Base-by-base conservation (phyloP, 164 flowering plant species). In the Santalum album region DNA sequence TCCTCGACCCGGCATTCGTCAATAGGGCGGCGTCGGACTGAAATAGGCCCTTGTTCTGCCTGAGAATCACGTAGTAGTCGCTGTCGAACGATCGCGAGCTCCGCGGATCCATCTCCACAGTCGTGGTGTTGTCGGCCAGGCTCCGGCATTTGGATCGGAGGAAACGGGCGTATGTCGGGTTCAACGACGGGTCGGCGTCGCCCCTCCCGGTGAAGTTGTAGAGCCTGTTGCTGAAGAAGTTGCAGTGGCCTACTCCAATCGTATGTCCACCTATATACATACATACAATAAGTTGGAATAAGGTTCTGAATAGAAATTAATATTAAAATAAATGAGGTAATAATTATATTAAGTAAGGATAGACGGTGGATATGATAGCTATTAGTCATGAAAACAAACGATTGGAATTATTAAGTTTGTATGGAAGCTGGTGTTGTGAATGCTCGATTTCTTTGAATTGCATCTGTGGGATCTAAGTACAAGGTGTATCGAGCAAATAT, bases 181-280 rank as follows among this genome's bases (percentile, higher is more conserved):
- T 46, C 2, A 77, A 49, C 7, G 70, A 48, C 3, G 77, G 71
- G 26, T 75, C 80, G 1, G 72, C 26, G 35, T 69, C 80, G 12
- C 76, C 72, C 7, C 36, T 67, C 7, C 80, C 75, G 0, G 76
- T 71, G 62, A 73, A 77, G 55, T 79, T 79, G 59, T 53, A 81
- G 1, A 81, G 74, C 55, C 82, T 68, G 11, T 52, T 58, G 9
- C 24, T 24, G 51, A 79, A 40, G 16, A 59, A 0, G 1, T 43
- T 55, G 51, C 85, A 80, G 25, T 67, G 80, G 1, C 62, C 55
- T 0, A 57, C 54, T 2, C 85, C 85, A 21, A 80, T 56, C 1
- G 85, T 73, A 17, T 80, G 85, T 23, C 71, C 82, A 15, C 82
- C 84, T 77, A 15, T 36, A 36, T 36, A 15, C 12, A 36, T 36